Evolutionary conservation across 23 red algal genomes (phyloP).

Genomic region (Gracilaria domingensis): DNA sequence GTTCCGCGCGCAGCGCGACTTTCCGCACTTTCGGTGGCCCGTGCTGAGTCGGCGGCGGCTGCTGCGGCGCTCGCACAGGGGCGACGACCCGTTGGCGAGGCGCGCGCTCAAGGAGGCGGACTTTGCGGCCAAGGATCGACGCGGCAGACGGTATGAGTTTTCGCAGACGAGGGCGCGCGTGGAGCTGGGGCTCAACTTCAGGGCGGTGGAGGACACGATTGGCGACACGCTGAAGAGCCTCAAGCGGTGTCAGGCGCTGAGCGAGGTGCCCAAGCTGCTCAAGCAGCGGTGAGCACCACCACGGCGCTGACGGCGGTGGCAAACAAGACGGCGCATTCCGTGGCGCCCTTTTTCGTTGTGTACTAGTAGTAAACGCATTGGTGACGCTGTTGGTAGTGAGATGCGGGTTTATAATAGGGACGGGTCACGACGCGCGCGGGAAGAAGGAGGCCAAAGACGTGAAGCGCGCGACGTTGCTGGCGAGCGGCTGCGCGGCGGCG

Average conservation of each 20-base stretch:
- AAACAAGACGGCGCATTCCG: no score
- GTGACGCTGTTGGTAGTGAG: no score
- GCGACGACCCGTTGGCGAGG: slow-evolving; percentile 33
- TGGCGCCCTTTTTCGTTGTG: no score
- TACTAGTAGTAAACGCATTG: neutral
- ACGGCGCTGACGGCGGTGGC: no score
- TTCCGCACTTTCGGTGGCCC: slow-evolving; percentile 49
- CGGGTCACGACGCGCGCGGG: neutral
- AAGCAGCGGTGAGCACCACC: neutral
- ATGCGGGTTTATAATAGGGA: no score
- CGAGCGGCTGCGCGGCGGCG: neutral
- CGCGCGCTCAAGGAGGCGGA: slow-evolving; percentile 39
- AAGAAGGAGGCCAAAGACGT: slow-evolving; percentile 38
- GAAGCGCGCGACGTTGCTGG: slow-evolving; percentile 24
- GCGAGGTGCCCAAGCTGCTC: neutral
- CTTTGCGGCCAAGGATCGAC: slow-evolving; percentile 39
- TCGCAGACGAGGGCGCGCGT: slow-evolving; percentile 51
- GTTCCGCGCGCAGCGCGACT: slow-evolving; percentile 23
- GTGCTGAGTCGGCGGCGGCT: neutral
- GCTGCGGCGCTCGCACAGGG: neutral
- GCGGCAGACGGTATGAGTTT: slow-evolving; percentile 52
- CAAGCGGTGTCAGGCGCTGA: neutral
- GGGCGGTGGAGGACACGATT: slow-evolving; percentile 48
- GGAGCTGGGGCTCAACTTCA: slow-evolving; percentile 55
- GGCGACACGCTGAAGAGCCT: slow-evolving; percentile 53